phyloP scores from a whole-genome alignment of 2,329 filamentous ascomycete genomes.

The Fusarium dimerum region DNA sequence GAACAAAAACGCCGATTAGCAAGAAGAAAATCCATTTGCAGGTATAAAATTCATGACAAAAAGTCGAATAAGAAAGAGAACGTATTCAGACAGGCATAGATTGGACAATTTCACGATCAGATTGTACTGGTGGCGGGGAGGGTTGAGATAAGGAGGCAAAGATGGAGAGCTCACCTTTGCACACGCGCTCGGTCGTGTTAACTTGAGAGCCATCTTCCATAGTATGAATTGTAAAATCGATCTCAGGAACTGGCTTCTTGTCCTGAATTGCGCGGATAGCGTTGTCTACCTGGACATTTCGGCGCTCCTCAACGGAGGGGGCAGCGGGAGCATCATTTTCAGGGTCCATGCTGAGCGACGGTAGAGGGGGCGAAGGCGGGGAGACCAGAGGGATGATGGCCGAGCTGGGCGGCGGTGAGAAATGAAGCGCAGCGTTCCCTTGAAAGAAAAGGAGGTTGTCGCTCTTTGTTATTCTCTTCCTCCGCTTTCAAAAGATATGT shows the following conservation, averaged over 20 bases:
- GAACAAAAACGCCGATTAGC: constrained; percentile 19
- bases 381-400: constrained; percentile 13
- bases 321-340: constrained; percentile 40
- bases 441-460: constrained; percentile 9
- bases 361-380: constrained; percentile 14
- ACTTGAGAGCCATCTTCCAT: constrained; percentile 98
- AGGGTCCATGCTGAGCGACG: constrained; percentile 49
- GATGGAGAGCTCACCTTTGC: constrained; percentile 72
- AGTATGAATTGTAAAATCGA: constrained; percentile 96
- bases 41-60: not conserved
- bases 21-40: constrained; percentile 2
- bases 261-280: constrained; percentile 88
- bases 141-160: constrained; percentile 16
- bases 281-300: constrained; percentile 75
- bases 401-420: constrained; percentile 29
- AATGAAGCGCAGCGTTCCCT: constrained; percentile 17
- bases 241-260: constrained; percentile 95
- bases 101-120: constrained; percentile 16
- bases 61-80: not conserved
- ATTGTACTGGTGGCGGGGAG: constrained; percentile 11
- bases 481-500: not conserved
- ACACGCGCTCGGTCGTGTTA: constrained; percentile 92
- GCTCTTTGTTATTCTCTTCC: not conserved
- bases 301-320: constrained; percentile 44
- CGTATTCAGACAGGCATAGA: not conserved